Conservation (phyloP, 1,284 basidiomycete genomes). For the Meira nashicola region DNA sequence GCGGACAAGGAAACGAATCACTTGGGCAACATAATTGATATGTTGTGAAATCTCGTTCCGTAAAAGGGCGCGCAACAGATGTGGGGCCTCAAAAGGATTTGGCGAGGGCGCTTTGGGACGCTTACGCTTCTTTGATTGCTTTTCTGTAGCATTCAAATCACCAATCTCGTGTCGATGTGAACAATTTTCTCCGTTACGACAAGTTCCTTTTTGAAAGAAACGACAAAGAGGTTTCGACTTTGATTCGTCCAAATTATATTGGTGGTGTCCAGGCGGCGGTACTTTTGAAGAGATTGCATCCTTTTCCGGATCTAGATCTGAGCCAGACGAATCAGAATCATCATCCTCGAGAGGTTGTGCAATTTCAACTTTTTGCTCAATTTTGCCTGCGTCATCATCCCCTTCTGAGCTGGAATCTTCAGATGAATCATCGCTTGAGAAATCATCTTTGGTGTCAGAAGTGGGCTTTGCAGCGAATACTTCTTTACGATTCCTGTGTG, state of each 20-base stretch:
- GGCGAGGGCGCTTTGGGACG: constrained; percentile 32
- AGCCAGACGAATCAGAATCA: constrained; percentile 1
- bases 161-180: constrained; percentile 26
- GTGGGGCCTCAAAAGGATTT: constrained; percentile 46
- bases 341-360: neutral
- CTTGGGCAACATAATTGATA: constrained; percentile 85
- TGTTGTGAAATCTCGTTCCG: constrained; percentile 83
- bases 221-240: constrained; percentile 16
- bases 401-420: neutral
- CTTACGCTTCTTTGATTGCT: constrained; percentile 20
- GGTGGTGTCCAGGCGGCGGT: neutral
- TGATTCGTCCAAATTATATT: neutral
- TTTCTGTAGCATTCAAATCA: neutral
- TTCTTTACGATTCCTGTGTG: constrained; percentile 15
- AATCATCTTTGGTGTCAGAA: neutral
- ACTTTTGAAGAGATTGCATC: constrained; percentile 22
- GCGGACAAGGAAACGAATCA: constrained; percentile 82
- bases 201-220: constrained; percentile 33
- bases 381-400: neutral
- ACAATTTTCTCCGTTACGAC: constrained; percentile 37
- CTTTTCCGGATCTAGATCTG: constrained; percentile 18
- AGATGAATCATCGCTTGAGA: neutral
- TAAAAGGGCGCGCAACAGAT: constrained; percentile 61
- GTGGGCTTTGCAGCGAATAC: neutral
- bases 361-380: neutral